Evolutionary conservation across 805 yeast species (phyloP).

Genomic region (Wickerhamiella azyma): DNA sequence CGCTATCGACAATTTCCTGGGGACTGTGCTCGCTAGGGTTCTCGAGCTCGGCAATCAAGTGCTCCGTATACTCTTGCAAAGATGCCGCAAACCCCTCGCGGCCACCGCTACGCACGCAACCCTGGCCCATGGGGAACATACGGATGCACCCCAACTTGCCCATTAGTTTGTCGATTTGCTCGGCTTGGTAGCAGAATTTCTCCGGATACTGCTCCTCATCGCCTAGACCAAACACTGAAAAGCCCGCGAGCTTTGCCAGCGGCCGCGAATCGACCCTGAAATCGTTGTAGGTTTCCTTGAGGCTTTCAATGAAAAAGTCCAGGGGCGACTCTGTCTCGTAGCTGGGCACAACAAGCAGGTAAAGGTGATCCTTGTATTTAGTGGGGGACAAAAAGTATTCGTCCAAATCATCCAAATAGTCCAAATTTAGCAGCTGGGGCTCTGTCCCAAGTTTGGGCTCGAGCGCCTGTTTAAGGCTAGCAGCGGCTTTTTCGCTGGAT

Average conservation of each 20-base stretch:
- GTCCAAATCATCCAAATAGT: constrained; percentile 74
- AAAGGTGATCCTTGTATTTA: constrained; percentile 29
- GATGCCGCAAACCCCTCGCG: constrained; percentile 32
- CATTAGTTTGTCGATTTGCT: constrained; percentile 54
- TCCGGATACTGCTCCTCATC: constrained; percentile 73
- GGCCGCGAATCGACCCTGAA: constrained; percentile 79
- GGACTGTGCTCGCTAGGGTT: constrained; percentile 53
- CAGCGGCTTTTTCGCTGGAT: constrained; percentile 58
- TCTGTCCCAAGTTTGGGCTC: constrained; percentile 22
- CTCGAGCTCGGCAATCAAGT: constrained; percentile 44
- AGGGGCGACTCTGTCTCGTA: constrained; percentile 88
- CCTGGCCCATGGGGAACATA: constrained; percentile 67
- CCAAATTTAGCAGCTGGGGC: constrained; percentile 53
- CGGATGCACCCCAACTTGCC: constrained; percentile 80
- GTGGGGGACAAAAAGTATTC: constrained; percentile 61
- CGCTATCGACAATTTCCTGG: constrained; percentile 45
- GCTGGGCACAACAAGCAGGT: constrained; percentile 69
- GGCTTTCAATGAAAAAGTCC: constrained; percentile 69
- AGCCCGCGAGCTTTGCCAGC: constrained; percentile 53
- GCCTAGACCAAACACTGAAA: constrained; percentile 76
- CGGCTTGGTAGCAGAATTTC: constrained; percentile 79
- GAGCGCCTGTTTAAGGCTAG: constrained; percentile 30
- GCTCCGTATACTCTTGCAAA: constrained; percentile 52
- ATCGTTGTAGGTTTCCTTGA: constrained; percentile 70
- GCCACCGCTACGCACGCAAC: constrained; percentile 37